phyloP scores from a whole-genome alignment of 2,329 filamentous ascomycete species.

The Neopestalotiopsis rosae region DNA sequence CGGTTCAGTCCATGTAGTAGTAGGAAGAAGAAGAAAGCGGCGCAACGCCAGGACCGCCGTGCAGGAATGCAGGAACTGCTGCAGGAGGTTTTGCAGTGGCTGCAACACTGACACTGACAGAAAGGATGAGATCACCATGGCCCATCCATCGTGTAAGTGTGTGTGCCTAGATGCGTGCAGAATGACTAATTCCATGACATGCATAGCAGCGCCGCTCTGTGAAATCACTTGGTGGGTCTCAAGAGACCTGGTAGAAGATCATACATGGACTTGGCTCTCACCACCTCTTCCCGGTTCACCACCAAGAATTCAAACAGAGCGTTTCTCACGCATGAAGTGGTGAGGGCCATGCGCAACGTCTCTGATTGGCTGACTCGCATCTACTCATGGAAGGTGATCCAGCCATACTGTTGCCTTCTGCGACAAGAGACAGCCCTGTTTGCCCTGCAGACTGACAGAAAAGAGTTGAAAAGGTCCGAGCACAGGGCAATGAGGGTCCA shows the following conservation, averaged over 20 bases:
- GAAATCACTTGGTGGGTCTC: background rate
- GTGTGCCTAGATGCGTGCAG: background rate
- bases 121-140: background rate
- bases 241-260: slow-evolving; percentile 8
- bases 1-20: background rate
- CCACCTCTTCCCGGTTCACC: slow-evolving; percentile 8
- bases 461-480: background rate
- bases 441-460: background rate
- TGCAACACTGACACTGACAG: slow-evolving; percentile 2
- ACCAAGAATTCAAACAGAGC: background rate
- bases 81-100: background rate
- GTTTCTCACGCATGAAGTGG: slow-evolving; percentile 5
- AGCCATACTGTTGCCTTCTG: slow-evolving; percentile 4
- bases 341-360: background rate
- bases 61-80: background rate
- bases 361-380: background rate
- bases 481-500: background rate
- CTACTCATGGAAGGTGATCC: slow-evolving; percentile 1
- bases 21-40: background rate
- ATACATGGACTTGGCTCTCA: slow-evolving; percentile 4
- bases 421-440: background rate
- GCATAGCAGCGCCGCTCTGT: background rate
- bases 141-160: background rate
- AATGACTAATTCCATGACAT: background rate
- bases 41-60: background rate